phyloP scores from a whole-genome alignment of 2,329 filamentous ascomycete genomes.

The Teratosphaeria gauchensis region DNA sequence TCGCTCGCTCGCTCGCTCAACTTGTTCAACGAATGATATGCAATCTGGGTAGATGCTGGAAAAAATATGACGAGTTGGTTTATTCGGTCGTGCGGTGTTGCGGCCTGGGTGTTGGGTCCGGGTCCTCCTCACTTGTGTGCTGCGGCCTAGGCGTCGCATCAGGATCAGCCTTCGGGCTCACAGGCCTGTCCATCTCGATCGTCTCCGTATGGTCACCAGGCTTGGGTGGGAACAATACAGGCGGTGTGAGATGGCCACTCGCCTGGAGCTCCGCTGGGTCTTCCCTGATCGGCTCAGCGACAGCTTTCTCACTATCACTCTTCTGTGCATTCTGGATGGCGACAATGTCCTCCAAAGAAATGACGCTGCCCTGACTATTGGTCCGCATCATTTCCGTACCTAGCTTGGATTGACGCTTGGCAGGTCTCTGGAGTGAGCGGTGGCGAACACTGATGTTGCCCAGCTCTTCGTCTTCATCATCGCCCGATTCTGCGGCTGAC shows the following conservation, averaged over 20 bases:
- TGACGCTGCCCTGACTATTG: constrained; percentile 77
- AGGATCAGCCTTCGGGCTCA: constrained; percentile 15
- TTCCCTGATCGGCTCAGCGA: constrained; percentile 27
- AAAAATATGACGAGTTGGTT: neutral
- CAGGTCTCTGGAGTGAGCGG: constrained; percentile 45
- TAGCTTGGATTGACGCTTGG: constrained; percentile 59
- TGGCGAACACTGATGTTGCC: constrained; percentile 53
- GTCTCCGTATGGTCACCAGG: constrained; percentile 35
- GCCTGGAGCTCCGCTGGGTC: constrained; percentile 28
- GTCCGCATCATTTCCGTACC: constrained; percentile 97
- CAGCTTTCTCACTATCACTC: constrained; percentile 1
- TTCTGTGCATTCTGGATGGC: constrained; percentile 9
- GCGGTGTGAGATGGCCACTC: constrained; percentile 37
- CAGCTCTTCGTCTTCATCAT: constrained; percentile 89
- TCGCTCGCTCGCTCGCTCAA: neutral
- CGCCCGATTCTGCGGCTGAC: constrained; percentile 68
- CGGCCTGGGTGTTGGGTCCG: constrained; percentile 34
- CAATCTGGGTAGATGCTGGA: constrained; percentile 1
- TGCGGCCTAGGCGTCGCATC: constrained; percentile 30
- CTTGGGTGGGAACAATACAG: constrained; percentile 38
- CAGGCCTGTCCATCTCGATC: constrained; percentile 25
- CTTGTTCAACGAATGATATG: constrained; percentile 2
- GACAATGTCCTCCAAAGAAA: constrained; percentile 38
- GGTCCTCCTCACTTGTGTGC: constrained; percentile 22
- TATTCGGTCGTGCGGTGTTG: constrained; percentile 6